Evolutionary conservation across 2,329 filamentous ascomycete genomes (phyloP).

Genomic region (Diaporthe sp.): DNA sequence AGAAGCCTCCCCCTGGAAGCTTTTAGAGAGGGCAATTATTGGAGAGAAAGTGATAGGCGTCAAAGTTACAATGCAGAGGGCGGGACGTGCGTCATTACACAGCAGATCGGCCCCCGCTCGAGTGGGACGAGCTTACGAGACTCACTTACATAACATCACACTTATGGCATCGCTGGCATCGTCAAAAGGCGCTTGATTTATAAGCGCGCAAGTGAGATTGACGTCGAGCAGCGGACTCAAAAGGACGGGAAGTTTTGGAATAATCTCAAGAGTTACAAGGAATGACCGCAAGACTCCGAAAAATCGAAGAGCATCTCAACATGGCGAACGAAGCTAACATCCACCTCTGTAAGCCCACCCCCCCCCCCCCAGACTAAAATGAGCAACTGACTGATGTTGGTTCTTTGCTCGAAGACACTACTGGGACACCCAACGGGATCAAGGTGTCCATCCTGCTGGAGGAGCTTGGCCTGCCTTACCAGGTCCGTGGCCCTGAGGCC

Average conservation of each 20-base stretch:
- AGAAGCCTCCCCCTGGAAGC: neutral
- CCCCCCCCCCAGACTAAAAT: neutral
- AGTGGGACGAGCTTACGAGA: slow-evolving; percentile 29
- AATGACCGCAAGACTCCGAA: slow-evolving; percentile 41
- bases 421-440: slow-evolving; percentile 89
- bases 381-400: neutral
- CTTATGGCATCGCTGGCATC: neutral
- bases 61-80: neutral
- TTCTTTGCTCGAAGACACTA: slow-evolving; percentile 67
- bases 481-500: slow-evolving; percentile 58
- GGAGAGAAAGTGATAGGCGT: neutral
- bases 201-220: slow-evolving; percentile 32
- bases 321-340: slow-evolving; percentile 73
- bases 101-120: slow-evolving; percentile 8
- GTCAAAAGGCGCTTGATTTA: slow-evolving; percentile 36
- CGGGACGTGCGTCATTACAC: neutral
- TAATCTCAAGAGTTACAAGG: neutral
- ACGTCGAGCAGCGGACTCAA: neutral
- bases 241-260: neutral
- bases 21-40: neutral
- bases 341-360: slow-evolving; percentile 67
- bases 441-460: slow-evolving; percentile 90
- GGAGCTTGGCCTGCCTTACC: slow-evolving; percentile 87
- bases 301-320: slow-evolving; percentile 46
- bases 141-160: slow-evolving; percentile 21